Evolutionary conservation across 208 protist species (phyloP), one percentile per base, ranked within the genome.

Genomic region (Trypanosoma vivax): DNA sequence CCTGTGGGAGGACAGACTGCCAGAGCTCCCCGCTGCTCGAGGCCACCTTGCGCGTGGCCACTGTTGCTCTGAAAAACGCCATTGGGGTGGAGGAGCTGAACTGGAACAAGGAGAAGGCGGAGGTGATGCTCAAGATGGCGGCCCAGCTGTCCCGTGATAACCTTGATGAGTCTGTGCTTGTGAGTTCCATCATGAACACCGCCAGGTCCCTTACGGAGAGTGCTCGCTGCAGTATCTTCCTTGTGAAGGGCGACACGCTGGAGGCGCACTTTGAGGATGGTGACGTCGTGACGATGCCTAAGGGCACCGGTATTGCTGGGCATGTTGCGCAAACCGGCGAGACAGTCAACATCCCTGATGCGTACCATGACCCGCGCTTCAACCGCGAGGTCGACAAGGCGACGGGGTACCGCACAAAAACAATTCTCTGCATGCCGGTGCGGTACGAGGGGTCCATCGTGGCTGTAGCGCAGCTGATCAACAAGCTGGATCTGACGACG

Each of bases 51-150:
- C 55, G 62, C 4, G 37, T 58, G 21, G 50, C 63, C 13, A 67
- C 62, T 50, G 25, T 37, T 13, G 45, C 51, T 13, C 31, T 68
- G 23, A 55, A 65, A 5, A 75, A 75, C 27, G 53, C 45, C 39
- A 69, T 56, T 31, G 46, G 42, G 33, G 30, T 37, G 4, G 56
- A 60, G 19, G 48, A 38, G 30, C 14, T 72, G 23, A 53, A 60
- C 13, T 69, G 47, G 58, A 76, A 70, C 21, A 67, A 63, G 24
- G 68, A 84, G 27, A 83, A 85, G 65, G 70, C 73, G 2, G 79
- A 87, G 41, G 83, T 79, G 45, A 90, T 90, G 83, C 63, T 90
- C 47, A 62, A 45, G 27, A 91, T 91, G 83, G 83, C 78, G 45
- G 85, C 83, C 24, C 78, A 78, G 25, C 67, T 90, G 21, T 77